These are phyloP conservation scores for Crepidotus variabilis DNA, from an alignment of 768 basidiomycete genomes.

Conservation along the genomic window DNA sequence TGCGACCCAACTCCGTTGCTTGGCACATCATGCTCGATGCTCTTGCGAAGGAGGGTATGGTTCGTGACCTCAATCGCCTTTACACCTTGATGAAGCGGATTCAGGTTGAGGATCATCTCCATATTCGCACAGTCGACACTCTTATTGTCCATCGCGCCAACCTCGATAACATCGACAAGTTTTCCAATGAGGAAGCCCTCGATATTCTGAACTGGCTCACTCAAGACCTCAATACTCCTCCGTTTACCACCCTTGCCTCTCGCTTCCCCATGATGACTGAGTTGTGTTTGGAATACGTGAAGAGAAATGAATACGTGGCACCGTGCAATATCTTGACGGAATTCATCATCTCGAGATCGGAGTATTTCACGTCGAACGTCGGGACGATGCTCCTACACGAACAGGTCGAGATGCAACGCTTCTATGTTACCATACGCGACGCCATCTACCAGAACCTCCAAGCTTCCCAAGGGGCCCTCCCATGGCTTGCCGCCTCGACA, in stretches of 20 bases:
- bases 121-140: slow-evolving; percentile 33
- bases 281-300: slow-evolving; percentile 25
- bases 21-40: slow-evolving; percentile 61
- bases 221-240: slow-evolving; percentile 7
- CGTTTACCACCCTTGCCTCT: slow-evolving; percentile 3
- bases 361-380: background rate
- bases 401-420: slow-evolving; percentile 12
- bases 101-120: slow-evolving; percentile 29
- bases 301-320: slow-evolving; percentile 23
- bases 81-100: slow-evolving; percentile 37
- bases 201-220: slow-evolving; percentile 21
- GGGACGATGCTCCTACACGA: background rate
- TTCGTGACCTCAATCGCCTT: slow-evolving; percentile 54
- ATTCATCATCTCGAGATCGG: slow-evolving; percentile 10
- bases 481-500: slow-evolving; percentile 22
- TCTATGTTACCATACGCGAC: slow-evolving; percentile 19
- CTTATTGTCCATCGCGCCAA: slow-evolving; percentile 38
- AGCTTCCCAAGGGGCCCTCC: slow-evolving; percentile 4
- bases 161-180: slow-evolving; percentile 17
- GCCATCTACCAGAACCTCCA: slow-evolving; percentile 17
- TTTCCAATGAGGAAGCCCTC: background rate
- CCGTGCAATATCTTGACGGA: slow-evolving; percentile 16
- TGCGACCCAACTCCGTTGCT: slow-evolving; percentile 46
- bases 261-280: slow-evolving; percentile 17
- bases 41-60: slow-evolving; percentile 43